These are phyloP conservation scores for Pseudocercospora ulei DNA, from an alignment of 2,329 filamentous ascomycete species.

Conservation along the genomic window DNA sequence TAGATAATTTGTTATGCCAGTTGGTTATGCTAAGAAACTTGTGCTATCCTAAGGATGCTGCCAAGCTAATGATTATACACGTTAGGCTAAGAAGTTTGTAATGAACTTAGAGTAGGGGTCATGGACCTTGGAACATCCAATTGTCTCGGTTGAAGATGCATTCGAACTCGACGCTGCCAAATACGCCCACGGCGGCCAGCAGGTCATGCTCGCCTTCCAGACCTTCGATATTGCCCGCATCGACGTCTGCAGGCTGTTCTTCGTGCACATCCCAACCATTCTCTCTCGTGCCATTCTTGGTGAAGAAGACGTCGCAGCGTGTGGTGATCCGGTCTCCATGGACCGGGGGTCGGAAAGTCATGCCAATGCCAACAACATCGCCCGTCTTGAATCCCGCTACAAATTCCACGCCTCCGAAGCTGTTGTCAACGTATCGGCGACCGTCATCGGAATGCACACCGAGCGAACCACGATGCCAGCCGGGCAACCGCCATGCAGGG, in stretches of 20 bases:
- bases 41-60: too few species aligned
- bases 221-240: constrained; percentile 53
- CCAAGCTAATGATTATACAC: too few species aligned
- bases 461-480: constrained; percentile 67
- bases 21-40: too few species aligned
- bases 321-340: constrained; percentile 31
- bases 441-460: constrained; percentile 76
- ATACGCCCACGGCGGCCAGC: constrained; percentile 60
- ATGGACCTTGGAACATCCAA: constrained; percentile 28
- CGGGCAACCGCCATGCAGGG: constrained; percentile 65
- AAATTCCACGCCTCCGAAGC: constrained; percentile 62
- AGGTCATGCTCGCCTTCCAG: constrained; percentile 57
- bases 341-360: constrained; percentile 45
- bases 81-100: too few species aligned
- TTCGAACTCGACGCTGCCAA: constrained; percentile 59
- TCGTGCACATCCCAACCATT: constrained; percentile 66
- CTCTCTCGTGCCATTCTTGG: constrained; percentile 51
- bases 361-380: constrained; percentile 62
- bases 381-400: constrained; percentile 53
- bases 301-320: constrained; percentile 58
- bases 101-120: too few species aligned
- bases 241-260: constrained; percentile 55
- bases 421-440: constrained; percentile 62
- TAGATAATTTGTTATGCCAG: too few species aligned
- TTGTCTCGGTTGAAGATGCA: constrained; percentile 37